These are phyloP conservation scores for Alternaria sp. DNA, from an alignment of 2,329 filamentous ascomycete genomes.

Conservation along the genomic window DNA sequence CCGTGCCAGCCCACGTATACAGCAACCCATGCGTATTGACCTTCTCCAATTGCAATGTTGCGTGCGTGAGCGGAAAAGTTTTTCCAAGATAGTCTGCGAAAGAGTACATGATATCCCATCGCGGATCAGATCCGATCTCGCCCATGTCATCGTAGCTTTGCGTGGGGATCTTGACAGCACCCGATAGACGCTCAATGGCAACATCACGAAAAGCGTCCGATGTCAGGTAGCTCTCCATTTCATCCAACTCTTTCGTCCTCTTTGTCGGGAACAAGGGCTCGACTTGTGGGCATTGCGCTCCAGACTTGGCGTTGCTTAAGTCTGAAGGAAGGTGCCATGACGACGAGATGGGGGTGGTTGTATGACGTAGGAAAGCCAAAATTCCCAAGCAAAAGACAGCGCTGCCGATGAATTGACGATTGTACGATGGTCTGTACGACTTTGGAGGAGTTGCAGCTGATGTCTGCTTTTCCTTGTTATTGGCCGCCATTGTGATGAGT, in stretches of 20 bases:
- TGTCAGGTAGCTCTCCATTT: slow-evolving; percentile 37
- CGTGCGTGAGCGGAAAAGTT: slow-evolving; percentile 50
- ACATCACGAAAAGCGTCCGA: slow-evolving; percentile 40
- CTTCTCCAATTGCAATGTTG: slow-evolving; percentile 59
- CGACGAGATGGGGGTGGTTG: slow-evolving; percentile 24
- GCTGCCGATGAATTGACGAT: slow-evolving; percentile 9
- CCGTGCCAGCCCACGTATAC: slow-evolving; percentile 65
- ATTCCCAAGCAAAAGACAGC: slow-evolving; percentile 7
- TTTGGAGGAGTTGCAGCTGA: neutral
- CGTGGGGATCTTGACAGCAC: slow-evolving; percentile 63
- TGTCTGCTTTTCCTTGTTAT: slow-evolving; percentile 18
- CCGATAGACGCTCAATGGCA: slow-evolving; percentile 51
- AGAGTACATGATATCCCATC: slow-evolving; percentile 66
- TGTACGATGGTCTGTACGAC: neutral
- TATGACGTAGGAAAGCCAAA: slow-evolving; percentile 9
- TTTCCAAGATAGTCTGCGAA: slow-evolving; percentile 55
- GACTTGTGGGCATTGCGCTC: slow-evolving; percentile 40
- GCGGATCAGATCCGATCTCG: slow-evolving; percentile 62
- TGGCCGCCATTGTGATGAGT: slow-evolving; percentile 20
- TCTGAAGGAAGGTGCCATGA: slow-evolving; percentile 20
- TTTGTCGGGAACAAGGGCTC: slow-evolving; percentile 35
- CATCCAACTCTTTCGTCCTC: slow-evolving; percentile 38
- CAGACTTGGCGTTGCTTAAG: neutral
- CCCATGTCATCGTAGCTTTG: slow-evolving; percentile 65
- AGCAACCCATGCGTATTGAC: slow-evolving; percentile 68